Conservation (phyloP, 2,329 filamentous ascomycete genomes). For the Penicillium hesseltinei region DNA sequence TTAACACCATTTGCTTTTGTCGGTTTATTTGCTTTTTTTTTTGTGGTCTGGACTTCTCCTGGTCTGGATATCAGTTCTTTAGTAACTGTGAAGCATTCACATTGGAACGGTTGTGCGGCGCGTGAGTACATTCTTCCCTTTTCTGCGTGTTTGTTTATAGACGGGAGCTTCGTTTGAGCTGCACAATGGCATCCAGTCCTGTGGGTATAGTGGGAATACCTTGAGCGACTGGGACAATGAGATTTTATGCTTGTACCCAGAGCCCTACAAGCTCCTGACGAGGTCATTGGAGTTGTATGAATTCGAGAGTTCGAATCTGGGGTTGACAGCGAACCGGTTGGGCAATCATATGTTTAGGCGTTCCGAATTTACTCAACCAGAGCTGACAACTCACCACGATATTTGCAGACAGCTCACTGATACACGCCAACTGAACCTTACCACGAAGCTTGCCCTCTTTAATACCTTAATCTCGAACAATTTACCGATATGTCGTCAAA, state of each 20-base stretch:
- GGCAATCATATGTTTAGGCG: background rate
- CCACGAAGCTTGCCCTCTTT: background rate
- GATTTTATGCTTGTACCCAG: background rate
- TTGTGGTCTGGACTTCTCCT: constrained; percentile 8
- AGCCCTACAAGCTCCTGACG: background rate
- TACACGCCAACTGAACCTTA: constrained; percentile 1
- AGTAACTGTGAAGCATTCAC: background rate
- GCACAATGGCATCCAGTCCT: background rate
- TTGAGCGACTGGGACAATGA: background rate
- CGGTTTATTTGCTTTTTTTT: constrained; percentile 17
- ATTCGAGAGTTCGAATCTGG: background rate
- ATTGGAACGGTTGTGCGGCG: constrained; percentile 7
- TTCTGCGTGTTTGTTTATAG: constrained; percentile 1
- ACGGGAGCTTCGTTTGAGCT: constrained; percentile 2
- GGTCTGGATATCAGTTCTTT: constrained; percentile 11
- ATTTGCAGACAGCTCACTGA: background rate
- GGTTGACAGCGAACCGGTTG: background rate
- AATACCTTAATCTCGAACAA: constrained; percentile 6
- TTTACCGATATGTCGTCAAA: constrained; percentile 33
- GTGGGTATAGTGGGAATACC: background rate
- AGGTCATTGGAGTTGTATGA: background rate
- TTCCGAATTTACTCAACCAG: background rate
- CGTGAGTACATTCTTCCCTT: constrained; percentile 18
- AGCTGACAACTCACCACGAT: background rate
- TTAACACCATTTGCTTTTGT: constrained; percentile 8